A percentile compares a stretch with the other conserved stretches of the same genome.
These are phyloP conservation scores for Phialophora macrospora DNA, from an alignment of 2,329 filamentous ascomycete species.

Conservation along the genomic window DNA sequence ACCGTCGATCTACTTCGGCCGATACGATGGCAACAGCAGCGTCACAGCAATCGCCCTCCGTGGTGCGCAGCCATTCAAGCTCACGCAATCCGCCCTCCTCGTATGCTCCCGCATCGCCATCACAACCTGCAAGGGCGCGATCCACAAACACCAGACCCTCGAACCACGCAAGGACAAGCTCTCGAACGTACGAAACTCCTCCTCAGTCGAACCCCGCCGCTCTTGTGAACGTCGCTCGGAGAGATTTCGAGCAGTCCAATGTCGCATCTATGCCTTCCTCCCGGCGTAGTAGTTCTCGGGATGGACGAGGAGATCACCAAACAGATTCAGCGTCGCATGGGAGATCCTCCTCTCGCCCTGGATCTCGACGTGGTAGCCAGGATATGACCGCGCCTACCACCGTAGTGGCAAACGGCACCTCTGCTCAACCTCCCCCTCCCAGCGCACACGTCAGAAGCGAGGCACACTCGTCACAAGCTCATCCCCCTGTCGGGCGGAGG, in stretches of 20 bases:
- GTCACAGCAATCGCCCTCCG: constrained; percentile 51
- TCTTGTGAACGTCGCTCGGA: constrained; percentile 62
- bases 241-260: constrained; percentile 76
- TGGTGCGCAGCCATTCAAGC: constrained; percentile 57
- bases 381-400: constrained; percentile 56
- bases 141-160: constrained; percentile 52
- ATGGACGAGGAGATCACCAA: constrained; percentile 59
- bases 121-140: constrained; percentile 53
- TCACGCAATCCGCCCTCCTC: constrained; percentile 53
- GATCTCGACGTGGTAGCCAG: constrained; percentile 50
- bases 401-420: constrained; percentile 57
- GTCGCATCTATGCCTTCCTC: constrained; percentile 62
- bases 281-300: constrained; percentile 66
- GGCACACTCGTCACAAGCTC: constrained; percentile 52
- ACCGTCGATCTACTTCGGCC: not conserved
- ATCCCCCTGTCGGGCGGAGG: constrained; percentile 54
- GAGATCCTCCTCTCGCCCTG: constrained; percentile 48
- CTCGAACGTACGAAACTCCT: constrained; percentile 49
- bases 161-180: constrained; percentile 45
- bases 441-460: constrained; percentile 53
- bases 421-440: constrained; percentile 55
- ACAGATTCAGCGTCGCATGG: constrained; percentile 60
- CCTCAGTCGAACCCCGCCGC: constrained; percentile 54
- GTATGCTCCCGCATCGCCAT: constrained; percentile 48
- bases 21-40: constrained; percentile 53